Conservation (phyloP, 352 stramenopile species). For the Pythium folliculosum region DNA sequence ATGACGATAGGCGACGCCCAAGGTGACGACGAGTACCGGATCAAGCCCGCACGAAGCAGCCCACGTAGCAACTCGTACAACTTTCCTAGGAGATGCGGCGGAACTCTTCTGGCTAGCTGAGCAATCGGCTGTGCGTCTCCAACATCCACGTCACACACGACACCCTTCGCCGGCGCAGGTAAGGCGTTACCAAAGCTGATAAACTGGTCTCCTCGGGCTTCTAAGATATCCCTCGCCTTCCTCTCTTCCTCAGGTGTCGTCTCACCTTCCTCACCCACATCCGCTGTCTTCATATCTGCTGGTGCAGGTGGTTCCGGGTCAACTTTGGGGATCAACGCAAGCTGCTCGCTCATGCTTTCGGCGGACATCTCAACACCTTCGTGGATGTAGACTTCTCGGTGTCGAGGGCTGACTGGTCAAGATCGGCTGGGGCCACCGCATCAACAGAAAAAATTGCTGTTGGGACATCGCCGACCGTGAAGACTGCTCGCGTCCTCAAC, state of each 20-base stretch:
- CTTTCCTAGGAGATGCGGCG: slow-evolving; percentile 22
- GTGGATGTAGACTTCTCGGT: slow-evolving; percentile 14
- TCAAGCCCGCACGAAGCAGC: slow-evolving; percentile 23
- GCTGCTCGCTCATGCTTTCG: slow-evolving; percentile 18
- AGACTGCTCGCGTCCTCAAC: neutral
- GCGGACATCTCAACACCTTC: slow-evolving; percentile 16
- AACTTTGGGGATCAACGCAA: slow-evolving; percentile 29
- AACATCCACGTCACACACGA: slow-evolving; percentile 33
- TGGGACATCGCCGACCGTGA: slow-evolving; percentile 5
- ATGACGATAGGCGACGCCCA: slow-evolving; percentile 23
- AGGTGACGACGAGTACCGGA: slow-evolving; percentile 11
- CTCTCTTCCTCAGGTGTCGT: slow-evolving; percentile 1
- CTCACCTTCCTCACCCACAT: slow-evolving; percentile 26
- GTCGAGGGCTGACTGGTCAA: slow-evolving; percentile 15
- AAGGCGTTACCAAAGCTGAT: slow-evolving; percentile 33
- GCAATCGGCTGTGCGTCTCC: slow-evolving; percentile 22
- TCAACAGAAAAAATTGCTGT: slow-evolving; percentile 13
- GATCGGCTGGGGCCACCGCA: neutral
- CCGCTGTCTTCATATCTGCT: neutral
- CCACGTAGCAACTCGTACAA: slow-evolving; percentile 31
- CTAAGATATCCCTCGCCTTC: slow-evolving; percentile 19
- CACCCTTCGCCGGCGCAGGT: slow-evolving; percentile 8
- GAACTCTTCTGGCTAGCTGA: slow-evolving; percentile 15
- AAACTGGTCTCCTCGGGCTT: slow-evolving; percentile 10
- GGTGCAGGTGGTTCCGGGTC: neutral